Conservation (phyloP, 192 early-diverging fungal species). For the Coemansia sp. region DNA sequence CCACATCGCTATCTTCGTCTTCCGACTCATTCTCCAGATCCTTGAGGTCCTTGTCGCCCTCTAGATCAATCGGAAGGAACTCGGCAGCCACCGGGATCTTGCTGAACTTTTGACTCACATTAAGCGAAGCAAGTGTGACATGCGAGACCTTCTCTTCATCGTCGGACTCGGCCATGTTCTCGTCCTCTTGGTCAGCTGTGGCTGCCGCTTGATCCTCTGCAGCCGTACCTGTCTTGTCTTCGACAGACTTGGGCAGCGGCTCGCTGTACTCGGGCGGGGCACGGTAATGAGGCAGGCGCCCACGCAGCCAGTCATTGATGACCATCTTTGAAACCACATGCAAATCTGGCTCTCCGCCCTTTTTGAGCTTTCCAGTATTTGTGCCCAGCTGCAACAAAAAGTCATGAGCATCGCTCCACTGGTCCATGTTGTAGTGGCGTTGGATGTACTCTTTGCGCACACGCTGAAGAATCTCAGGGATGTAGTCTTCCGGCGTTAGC, state of each 20-base stretch:
- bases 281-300: conserved; percentile 93
- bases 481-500: conserved; percentile 83
- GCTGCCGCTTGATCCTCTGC: conserved; percentile 2
- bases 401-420: conserved; percentile 85
- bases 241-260: conserved; percentile 18
- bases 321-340: conserved; percentile 93
- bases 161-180: conserved; percentile 27
- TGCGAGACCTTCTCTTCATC: conserved; percentile 10
- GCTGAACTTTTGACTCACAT: conserved; percentile 84
- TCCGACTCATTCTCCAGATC: conserved; percentile 55
- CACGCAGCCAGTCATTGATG: conserved; percentile 97
- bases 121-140: conserved; percentile 34
- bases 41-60: conserved; percentile 58
- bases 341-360: conserved; percentile 95
- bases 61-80: conserved; percentile 83
- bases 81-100: conserved; percentile 87
- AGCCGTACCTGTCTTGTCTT: conserved; percentile 3
- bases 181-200: conserved; percentile 20
- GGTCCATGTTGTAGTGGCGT: conserved; percentile 85
- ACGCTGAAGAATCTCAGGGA: conserved; percentile 75
- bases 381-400: conserved; percentile 87
- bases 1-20: conserved; percentile 3
- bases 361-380: conserved; percentile 86
- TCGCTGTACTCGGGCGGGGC: conserved; percentile 65
- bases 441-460: conserved; percentile 88